These are phyloP conservation scores for Blastocystis hominis DNA, from an alignment of 352 stramenopile genomes.

Conservation along the genomic window DNA sequence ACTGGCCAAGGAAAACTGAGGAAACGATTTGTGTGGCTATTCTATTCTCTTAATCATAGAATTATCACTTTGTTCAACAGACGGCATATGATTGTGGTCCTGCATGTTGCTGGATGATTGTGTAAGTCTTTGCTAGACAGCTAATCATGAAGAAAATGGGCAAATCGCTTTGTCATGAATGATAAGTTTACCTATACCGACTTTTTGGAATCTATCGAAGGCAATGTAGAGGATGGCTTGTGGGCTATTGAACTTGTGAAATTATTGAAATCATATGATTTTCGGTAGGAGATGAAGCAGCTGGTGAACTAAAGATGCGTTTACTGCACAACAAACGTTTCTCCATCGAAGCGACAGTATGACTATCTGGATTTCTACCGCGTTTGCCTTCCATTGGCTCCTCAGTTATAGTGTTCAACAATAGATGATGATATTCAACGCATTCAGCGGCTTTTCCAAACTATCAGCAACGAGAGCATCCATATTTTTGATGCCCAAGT, in stretches of 20 bases:
- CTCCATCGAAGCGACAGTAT: not conserved
- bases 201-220: slow-evolving; percentile 1
- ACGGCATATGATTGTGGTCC: slow-evolving; percentile 31
- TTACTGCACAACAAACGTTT: slow-evolving; percentile 45
- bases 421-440: not conserved
- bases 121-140: not conserved
- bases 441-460: not conserved
- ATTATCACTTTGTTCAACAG: slow-evolving; percentile 47
- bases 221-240: slow-evolving; percentile 11
- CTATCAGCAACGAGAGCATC: slow-evolving; percentile 16
- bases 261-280: slow-evolving; percentile 16
- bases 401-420: not conserved
- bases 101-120: slow-evolving; percentile 44
- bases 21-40: not conserved
- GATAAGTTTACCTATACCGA: slow-evolving; percentile 35
- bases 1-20: not conserved
- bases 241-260: slow-evolving; percentile 45
- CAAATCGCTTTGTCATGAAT: slow-evolving; percentile 39
- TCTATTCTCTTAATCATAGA: not conserved
- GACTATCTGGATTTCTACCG: slow-evolving; percentile 50
- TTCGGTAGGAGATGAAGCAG: not conserved
- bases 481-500: slow-evolving; percentile 49
- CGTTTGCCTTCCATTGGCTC: not conserved
- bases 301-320: not conserved
- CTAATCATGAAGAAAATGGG: slow-evolving; percentile 9